Evolutionary conservation across 208 protist species (phyloP), one percentile per base, ranked within the genome.

Genomic region (Balamuthia mandrillaris): DNA sequence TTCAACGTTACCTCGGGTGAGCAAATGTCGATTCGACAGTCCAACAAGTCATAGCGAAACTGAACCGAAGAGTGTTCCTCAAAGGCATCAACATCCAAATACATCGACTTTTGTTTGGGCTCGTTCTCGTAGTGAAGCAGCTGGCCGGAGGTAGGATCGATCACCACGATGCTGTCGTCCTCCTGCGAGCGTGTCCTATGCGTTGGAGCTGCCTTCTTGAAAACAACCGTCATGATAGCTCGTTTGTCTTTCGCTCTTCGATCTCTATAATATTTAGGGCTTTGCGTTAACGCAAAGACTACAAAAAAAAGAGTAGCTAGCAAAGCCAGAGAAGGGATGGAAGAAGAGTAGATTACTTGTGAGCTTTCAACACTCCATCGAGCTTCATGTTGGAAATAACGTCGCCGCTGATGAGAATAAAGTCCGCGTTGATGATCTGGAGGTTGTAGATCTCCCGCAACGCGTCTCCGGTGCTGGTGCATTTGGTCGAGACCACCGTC

Each of bases 321-420:
- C 31, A 16, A 72, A 24, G 0, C 5, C 0, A 4, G 35, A 9
- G 54, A n/a, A 29, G 21, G 9, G 21, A 72, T 14, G 16, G 14
- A 35, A 72, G n/a, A 29, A 37, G 61, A 2, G 65, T 33, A 44
- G 47, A 37, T 10, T 70, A 92, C 88, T 88, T 91, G 85, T 95
- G 93, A 21, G 63, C 78, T 24, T 66, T 49, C 12, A 95, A 52
- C 39, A 91, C 86, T 21, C 87, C 68, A 14, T 44, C 47, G 21
- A 95, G 85, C 42, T 92, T 81, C 70, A 95, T 77, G 81, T 95
- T 94, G 14, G 91, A 84, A 21, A 95, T 79, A 9, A 93, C 86
- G 74, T 95, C 93, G 74, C 88, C 90, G 35, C n/a, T 77, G 14
- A 92, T 87, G 9, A 95, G 74, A 24, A 95, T 81, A 81, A 95